Base-by-base conservation (phyloP, 2,329 filamentous ascomycete species). In the Trichoderma atroviride region DNA sequence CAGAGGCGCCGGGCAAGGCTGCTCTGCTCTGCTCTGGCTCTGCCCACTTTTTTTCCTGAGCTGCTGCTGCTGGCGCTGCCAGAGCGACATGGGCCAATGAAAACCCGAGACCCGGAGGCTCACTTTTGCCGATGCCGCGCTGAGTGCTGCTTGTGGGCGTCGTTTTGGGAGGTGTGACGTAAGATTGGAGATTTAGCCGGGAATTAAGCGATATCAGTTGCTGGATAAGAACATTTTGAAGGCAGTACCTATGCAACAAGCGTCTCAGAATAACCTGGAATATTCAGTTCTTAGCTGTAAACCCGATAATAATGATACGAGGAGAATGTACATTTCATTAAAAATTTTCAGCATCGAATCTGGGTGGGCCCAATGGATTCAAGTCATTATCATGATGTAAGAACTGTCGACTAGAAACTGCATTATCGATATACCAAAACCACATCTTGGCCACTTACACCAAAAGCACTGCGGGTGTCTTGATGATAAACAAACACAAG, bases 51-150 rank as follows among this genome's bases (percentile, higher is more conserved):
- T 69, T 62, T 57, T 68, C 66, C 68, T 37, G 53, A 65, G 68
- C 68, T 64, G 56, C 56, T 65, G 40, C 58, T 50, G 61, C 61
- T 53, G 50, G 53, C 60, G 43, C 58, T 35, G 68, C 55, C 53
- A 58, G 55, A 53, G n/a, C 22, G 58, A 29, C 29, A 53, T n/a
- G 59, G 72, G 58, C 72, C 72, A 75, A 72, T 72, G 71, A 73
- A 37, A 65, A 63, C 37, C 14, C 56, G 14, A 22, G 13, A 0
- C 2, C 50, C 3, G 74, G 76, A 76, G 53, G 64, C 70, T 73
- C 60, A 57, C 74, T 76, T 70, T 63, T 43, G 70, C 76, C 70
- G 63, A 53, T 63, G 56, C 69, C 70, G 61, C 27, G 61, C 60
- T 55, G 31, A 29, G 31, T 14, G n/a, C 31, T 47, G 43, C 1